These are phyloP conservation scores for Yamadazyma oceani DNA, from an alignment of 1,139 yeast genomes.

Conservation along the genomic window DNA sequence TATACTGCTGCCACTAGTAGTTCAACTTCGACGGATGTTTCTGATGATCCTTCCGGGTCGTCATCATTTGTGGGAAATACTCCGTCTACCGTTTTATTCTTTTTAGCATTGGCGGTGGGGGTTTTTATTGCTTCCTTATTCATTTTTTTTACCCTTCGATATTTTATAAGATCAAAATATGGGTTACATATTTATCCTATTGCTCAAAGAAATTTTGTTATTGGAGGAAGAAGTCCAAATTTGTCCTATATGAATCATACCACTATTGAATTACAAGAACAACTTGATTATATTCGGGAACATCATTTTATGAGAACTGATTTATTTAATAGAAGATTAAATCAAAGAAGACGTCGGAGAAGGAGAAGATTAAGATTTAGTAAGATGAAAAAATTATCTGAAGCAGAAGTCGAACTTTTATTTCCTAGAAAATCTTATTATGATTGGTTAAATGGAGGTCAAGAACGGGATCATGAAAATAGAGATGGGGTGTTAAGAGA, in stretches of 20 bases:
- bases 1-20: constrained; percentile 1
- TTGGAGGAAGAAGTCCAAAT: constrained; percentile 8
- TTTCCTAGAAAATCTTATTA: constrained; percentile 66
- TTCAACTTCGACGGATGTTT: constrained; percentile 2
- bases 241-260: constrained; percentile 15
- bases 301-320: constrained; percentile 34
- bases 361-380: constrained; percentile 40
- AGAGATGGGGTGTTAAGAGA: constrained; percentile 38
- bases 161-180: constrained; percentile 54
- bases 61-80: constrained; percentile 40
- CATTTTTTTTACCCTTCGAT: constrained; percentile 57
- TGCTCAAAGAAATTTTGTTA: constrained; percentile 22
- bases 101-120: constrained; percentile 64
- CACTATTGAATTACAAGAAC: constrained; percentile 35
- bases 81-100: constrained; percentile 62
- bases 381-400: constrained; percentile 55
- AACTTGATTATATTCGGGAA: constrained; percentile 34
- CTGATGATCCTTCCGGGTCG: not conserved
- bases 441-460: constrained; percentile 63
- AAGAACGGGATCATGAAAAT: constrained; percentile 35
- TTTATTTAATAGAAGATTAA: constrained; percentile 27
- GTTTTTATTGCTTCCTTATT: constrained; percentile 54
- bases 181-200: constrained; percentile 54
- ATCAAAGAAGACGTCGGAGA: constrained; percentile 24
- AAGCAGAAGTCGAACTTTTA: constrained; percentile 59